phyloP scores from a whole-genome alignment of 441 rosid species.

The Omphalea diandra region DNA sequence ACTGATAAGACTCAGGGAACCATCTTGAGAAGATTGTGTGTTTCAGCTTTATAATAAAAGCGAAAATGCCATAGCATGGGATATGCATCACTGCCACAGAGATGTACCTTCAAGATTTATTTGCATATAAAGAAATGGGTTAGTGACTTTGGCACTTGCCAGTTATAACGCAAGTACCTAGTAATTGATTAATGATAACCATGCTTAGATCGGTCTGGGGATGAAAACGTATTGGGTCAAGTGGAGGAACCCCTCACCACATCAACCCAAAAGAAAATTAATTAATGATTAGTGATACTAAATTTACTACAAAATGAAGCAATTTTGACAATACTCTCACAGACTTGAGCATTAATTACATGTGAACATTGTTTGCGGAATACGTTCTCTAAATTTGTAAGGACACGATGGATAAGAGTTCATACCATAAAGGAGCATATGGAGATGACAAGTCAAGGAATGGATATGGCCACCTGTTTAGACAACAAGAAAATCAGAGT shows the following conservation, averaged over 20 bases:
- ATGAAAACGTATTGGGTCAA: too few species aligned
- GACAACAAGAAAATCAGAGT: not conserved
- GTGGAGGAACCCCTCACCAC: too few species aligned
- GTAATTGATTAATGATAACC: not conserved
- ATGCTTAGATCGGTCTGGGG: too few species aligned
- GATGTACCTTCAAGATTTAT: conserved; percentile 60
- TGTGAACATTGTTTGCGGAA: too few species aligned
- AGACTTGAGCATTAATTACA: not conserved
- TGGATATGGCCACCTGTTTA: conserved; percentile 97
- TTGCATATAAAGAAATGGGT: conserved; percentile 5
- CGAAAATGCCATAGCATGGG: conserved; percentile 77
- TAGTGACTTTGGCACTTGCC: not conserved
- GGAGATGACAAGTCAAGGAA: conserved; percentile 86
- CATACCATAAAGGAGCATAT: conserved; percentile 90
- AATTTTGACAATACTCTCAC: not conserved
- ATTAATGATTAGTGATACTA: not conserved
- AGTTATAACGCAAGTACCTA: not conserved
- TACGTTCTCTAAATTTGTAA: not conserved
- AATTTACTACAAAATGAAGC: not conserved
- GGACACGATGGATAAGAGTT: not conserved
- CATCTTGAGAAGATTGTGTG: conserved; percentile 56
- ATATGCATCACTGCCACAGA: conserved; percentile 86
- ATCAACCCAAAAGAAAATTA: too few species aligned
- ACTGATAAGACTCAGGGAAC: conserved; percentile 74
- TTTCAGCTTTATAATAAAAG: conserved; percentile 71